Conservation (phyloP, 2,329 filamentous ascomycete genomes). For the Claviceps citrina region DNA sequence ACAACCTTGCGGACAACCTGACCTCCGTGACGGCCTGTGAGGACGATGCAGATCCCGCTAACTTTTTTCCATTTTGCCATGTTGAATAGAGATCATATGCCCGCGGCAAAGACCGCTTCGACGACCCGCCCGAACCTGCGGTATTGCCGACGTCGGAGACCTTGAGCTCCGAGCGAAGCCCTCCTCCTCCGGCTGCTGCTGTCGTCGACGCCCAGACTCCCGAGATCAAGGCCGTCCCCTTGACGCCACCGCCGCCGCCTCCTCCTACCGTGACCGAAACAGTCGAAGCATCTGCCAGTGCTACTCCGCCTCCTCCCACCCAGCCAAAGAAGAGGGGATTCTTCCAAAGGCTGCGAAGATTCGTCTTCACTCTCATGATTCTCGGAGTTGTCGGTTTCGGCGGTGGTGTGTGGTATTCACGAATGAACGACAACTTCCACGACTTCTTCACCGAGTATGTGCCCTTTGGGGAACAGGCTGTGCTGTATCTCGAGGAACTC, state of each 20-base stretch:
- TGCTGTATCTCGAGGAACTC: slow-evolving; percentile 88
- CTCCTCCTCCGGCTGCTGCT: slow-evolving; percentile 21
- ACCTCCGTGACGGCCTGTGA: background rate
- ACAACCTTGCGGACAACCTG: background rate
- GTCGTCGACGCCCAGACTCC: slow-evolving; percentile 11
- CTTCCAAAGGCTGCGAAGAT: slow-evolving; percentile 58
- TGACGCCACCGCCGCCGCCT: slow-evolving; percentile 17
- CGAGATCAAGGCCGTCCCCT: slow-evolving; percentile 16
- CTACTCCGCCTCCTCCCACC: slow-evolving; percentile 16
- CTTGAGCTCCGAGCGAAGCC: slow-evolving; percentile 30
- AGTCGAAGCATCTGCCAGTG: slow-evolving; percentile 1
- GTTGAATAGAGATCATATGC: slow-evolving; percentile 38
- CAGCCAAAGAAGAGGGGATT: slow-evolving; percentile 44
- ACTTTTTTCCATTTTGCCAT: background rate
- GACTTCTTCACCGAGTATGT: slow-evolving; percentile 98
- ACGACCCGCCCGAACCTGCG: slow-evolving; percentile 32
- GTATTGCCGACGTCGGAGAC: slow-evolving; percentile 40
- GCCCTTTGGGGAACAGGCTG: slow-evolving; percentile 84
- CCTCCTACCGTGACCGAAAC: slow-evolving; percentile 1
- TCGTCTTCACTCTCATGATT: slow-evolving; percentile 61
- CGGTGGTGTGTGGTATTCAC: slow-evolving; percentile 81
- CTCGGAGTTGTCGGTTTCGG: slow-evolving; percentile 67
- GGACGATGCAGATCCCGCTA: background rate
- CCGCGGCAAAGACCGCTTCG: slow-evolving; percentile 33
- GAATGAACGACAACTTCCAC: slow-evolving; percentile 93